These are phyloP conservation scores for Ogataea methylovora DNA, from an alignment of 805 yeast genomes.

Conservation along the genomic window DNA sequence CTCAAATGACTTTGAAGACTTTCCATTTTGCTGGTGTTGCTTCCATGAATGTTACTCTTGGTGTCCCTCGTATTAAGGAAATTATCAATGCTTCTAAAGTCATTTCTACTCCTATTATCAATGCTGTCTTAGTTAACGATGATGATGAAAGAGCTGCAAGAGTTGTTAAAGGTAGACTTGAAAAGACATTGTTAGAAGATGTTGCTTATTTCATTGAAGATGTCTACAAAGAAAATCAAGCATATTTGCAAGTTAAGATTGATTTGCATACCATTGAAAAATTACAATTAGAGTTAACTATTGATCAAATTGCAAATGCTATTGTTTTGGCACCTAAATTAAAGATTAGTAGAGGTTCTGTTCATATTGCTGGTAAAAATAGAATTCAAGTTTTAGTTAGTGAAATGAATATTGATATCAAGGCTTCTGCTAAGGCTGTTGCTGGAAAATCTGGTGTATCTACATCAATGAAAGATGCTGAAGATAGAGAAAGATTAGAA, in stretches of 20 bases:
- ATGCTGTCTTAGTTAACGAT: conserved; percentile 87
- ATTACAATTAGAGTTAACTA: conserved; percentile 79
- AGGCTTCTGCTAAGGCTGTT: conserved; percentile 35
- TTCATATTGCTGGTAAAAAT: conserved; percentile 58
- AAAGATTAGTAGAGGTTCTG: conserved; percentile 69
- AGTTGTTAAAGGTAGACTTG: conserved; percentile 96
- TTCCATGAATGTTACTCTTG: conserved; percentile 95
- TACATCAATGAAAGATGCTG: conserved; percentile 24
- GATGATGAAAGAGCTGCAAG: conserved; percentile 97
- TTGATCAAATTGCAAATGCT: conserved; percentile 82
- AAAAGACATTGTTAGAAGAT: conserved; percentile 82
- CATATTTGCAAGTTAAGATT: conserved; percentile 73
- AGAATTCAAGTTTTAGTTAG: conserved; percentile 59
- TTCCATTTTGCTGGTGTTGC: conserved; percentile 97
- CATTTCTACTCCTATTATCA: conserved; percentile 94
- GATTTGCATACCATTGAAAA: conserved; percentile 82
- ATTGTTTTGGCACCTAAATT: conserved; percentile 80
- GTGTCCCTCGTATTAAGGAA: conserved; percentile 99
- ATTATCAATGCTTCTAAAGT: conserved; percentile 94
- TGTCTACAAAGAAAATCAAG: conserved; percentile 74
- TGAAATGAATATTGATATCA: conserved; percentile 31
- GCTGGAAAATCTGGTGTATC: conserved; percentile 23
- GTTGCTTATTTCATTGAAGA: conserved; percentile 88
- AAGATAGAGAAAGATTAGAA: conserved; percentile 27
- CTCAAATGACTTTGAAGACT: conserved; percentile 89